phyloP scores from a whole-genome alignment of 345 rosid species.

The Populus euphratica region DNA sequence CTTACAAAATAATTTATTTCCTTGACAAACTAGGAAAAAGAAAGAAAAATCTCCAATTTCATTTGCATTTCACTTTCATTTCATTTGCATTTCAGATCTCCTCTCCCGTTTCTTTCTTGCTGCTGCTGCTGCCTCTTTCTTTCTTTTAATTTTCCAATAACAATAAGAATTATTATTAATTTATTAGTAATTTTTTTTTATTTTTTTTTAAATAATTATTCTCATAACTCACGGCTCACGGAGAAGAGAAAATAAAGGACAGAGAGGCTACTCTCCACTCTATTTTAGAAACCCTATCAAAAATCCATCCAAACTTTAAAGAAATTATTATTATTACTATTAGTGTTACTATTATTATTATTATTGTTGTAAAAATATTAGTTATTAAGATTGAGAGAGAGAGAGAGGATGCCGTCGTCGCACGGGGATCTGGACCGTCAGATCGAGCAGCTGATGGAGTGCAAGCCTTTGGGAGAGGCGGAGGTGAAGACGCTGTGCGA shows the following conservation, averaged over 20 bases:
- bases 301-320: background rate
- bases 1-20: background rate
- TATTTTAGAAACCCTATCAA: background rate
- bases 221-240: background rate
- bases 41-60: slow-evolving; percentile 20
- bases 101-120: background rate
- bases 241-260: background rate
- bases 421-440: slow-evolving; percentile 96
- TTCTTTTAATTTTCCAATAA: background rate
- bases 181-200: background rate
- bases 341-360: too few relatives aligned
- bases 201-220: too few relatives aligned
- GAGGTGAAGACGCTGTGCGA: too few relatives aligned
- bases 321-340: too few relatives aligned
- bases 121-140: too few relatives aligned
- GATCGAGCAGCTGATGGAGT: slow-evolving; percentile 97
- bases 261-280: background rate
- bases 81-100: slow-evolving; percentile 1
- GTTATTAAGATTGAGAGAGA: background rate
- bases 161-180: background rate
- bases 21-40: slow-evolving; percentile 1
- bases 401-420: slow-evolving; percentile 64
- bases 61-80: slow-evolving; percentile 47
- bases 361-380: too few relatives aligned
- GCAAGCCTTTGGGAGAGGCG: slow-evolving; percentile 85